Conservation (phyloP, 2,329 filamentous ascomycete species). For the Alternaria gaisen region DNA sequence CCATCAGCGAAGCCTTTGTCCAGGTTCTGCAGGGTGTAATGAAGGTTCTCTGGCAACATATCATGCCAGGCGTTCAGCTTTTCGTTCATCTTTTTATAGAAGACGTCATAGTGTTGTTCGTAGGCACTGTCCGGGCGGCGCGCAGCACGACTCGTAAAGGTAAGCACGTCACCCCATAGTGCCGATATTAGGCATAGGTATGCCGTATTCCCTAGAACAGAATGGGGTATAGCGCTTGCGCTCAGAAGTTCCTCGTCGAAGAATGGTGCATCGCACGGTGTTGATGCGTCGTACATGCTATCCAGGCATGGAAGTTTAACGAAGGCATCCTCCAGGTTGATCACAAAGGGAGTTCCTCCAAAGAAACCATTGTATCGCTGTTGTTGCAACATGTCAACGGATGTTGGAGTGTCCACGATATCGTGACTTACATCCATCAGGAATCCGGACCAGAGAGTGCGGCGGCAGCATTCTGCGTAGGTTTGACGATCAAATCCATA, state of each 20-base stretch:
- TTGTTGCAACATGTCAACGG: conserved; percentile 40
- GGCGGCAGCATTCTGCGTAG: conserved; percentile 71
- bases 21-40: conserved; percentile 66
- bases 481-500: conserved; percentile 66
- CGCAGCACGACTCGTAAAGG: conserved; percentile 64
- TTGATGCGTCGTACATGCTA: conserved; percentile 68
- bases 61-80: conserved; percentile 67
- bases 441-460: conserved; percentile 77
- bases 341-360: conserved; percentile 59
- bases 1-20: conserved; percentile 63
- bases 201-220: conserved; percentile 61
- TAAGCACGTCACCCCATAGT: conserved; percentile 72
- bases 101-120: conserved; percentile 58
- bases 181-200: conserved; percentile 70
- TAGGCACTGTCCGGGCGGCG: conserved; percentile 57
- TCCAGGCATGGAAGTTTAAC: conserved; percentile 71
- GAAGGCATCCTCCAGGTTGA: conserved; percentile 72
- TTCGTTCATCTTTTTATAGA: conserved; percentile 62
- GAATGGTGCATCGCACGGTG: conserved; percentile 65
- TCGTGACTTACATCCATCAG: conserved; percentile 68
- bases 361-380: conserved; percentile 68
- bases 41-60: conserved; percentile 64
- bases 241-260: conserved; percentile 65
- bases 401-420: conserved; percentile 41
- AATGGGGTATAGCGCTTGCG: conserved; percentile 40